A percentile compares a stretch with the other conserved stretches of the same genome.
Evolutionary conservation across 2,329 filamentous ascomycete species (phyloP).

Genomic region (Beauveria medogensis): DNA sequence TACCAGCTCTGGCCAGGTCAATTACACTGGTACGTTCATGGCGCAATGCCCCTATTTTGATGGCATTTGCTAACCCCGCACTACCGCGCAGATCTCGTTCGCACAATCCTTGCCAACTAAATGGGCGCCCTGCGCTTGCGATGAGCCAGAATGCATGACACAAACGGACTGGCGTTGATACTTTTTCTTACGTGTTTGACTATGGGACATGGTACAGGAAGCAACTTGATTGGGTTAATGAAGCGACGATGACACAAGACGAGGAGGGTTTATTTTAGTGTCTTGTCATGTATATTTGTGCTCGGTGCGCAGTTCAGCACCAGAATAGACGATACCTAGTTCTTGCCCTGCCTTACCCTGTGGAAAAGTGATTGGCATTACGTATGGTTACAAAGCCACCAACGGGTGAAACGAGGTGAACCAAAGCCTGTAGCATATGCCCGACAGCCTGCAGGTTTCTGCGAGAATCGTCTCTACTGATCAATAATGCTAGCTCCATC

Average conservation of each 20-base stretch:
- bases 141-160: slow-evolving; percentile 8
- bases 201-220: slow-evolving; percentile 12
- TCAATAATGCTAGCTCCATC: background rate
- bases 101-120: slow-evolving; percentile 79
- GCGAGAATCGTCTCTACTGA: background rate
- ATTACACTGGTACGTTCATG: slow-evolving; percentile 72
- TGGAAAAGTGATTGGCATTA: background rate
- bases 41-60: background rate
- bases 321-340: slow-evolving; percentile 1
- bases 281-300: slow-evolving; percentile 11
- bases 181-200: slow-evolving; percentile 23
- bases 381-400: background rate
- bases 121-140: slow-evolving; percentile 13
- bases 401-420: too few relatives aligned
- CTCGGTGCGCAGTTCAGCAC: background rate
- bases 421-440: background rate
- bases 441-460: background rate
- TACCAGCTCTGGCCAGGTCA: slow-evolving; percentile 91
- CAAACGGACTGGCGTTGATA: slow-evolving; percentile 13
- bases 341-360: background rate
- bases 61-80: background rate
- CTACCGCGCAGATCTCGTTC: slow-evolving; percentile 60
- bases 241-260: slow-evolving; percentile 10
- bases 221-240: slow-evolving; percentile 12
- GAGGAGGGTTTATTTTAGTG: slow-evolving; percentile 2